Percentiles rank a stretch among this genome's conserved stretches.
Evolutionary conservation across 2,329 filamentous ascomycete genomes (phyloP).

Genomic region (Basipetospora chlamydospora): DNA sequence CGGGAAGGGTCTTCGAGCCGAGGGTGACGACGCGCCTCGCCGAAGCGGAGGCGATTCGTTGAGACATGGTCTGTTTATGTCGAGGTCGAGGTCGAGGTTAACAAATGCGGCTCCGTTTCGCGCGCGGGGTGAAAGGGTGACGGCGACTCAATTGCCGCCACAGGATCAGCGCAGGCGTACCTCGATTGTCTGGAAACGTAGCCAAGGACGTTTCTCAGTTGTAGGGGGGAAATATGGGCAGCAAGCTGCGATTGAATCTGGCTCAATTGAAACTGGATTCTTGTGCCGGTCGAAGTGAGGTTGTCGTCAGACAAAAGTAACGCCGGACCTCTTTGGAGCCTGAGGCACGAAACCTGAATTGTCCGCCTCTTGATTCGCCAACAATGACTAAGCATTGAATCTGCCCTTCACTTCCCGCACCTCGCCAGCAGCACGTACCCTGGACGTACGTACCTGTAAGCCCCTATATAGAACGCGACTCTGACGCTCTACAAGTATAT

Average conservation of each 20-base stretch:
- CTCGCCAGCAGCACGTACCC: no score
- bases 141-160: not conserved
- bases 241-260: no score
- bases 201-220: no score
- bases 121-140: not conserved
- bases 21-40: constrained; percentile 13
- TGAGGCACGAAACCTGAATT: constrained; percentile 4
- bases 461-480: no score
- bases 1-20: constrained; percentile 25
- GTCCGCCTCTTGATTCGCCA: not conserved
- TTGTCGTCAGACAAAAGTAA: constrained; percentile 5
- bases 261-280: no score
- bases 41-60: constrained; percentile 36
- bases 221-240: no score
- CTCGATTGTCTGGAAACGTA: constrained; percentile 3
- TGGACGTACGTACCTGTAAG: no score
- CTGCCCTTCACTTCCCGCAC: no score
- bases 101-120: not conserved
- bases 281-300: constrained; percentile 1
- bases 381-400: constrained; percentile 5
- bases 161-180: constrained; percentile 1
- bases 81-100: not conserved
- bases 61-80: constrained; percentile 41
- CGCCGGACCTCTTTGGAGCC: not conserved
- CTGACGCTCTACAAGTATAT: no score